Percentiles rank a stretch among this genome's conserved stretches.
Evolutionary conservation across 1,284 basidiomycete species (phyloP).

Genomic region (Rhodotorula sp.): DNA sequence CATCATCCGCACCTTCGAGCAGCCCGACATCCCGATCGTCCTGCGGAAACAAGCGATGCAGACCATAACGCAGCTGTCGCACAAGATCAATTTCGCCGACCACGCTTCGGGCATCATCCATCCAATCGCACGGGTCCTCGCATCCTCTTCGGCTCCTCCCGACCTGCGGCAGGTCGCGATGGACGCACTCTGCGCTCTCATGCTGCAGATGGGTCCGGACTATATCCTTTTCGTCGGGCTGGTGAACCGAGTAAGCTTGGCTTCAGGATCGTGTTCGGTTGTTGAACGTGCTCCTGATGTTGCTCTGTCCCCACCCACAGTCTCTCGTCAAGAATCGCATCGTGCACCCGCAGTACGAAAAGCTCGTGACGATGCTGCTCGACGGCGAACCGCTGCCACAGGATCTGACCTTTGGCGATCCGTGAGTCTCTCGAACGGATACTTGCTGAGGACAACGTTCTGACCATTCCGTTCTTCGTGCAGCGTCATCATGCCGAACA

Average conservation of each 20-base stretch:
- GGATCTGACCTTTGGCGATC: slow-evolving; percentile 53
- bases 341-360: slow-evolving; percentile 82
- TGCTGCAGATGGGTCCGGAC: slow-evolving; percentile 90
- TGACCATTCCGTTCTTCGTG: background rate
- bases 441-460: background rate
- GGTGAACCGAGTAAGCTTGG: slow-evolving; percentile 78
- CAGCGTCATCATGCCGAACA: slow-evolving; percentile 43
- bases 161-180: slow-evolving; percentile 85
- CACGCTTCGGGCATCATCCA: slow-evolving; percentile 97
- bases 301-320: slow-evolving; percentile 51
- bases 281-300: background rate
- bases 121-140: slow-evolving; percentile 85
- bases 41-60: slow-evolving; percentile 86
- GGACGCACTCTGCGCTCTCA: slow-evolving; percentile 89
- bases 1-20: slow-evolving; percentile 88
- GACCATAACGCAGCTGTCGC: slow-evolving; percentile 86
- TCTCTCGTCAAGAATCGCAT: slow-evolving; percentile 75
- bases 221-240: slow-evolving; percentile 97
- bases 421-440: slow-evolving; percentile 39
- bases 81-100: slow-evolving; percentile 97
- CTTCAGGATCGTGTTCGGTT: background rate
- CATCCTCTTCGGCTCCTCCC: slow-evolving; percentile 58
- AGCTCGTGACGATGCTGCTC: slow-evolving; percentile 80
- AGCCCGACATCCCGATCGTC: slow-evolving; percentile 68
- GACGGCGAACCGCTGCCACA: slow-evolving; percentile 87